Conservation (phyloP, 2,329 filamentous ascomycete genomes). For the Apiospora koreana region DNA sequence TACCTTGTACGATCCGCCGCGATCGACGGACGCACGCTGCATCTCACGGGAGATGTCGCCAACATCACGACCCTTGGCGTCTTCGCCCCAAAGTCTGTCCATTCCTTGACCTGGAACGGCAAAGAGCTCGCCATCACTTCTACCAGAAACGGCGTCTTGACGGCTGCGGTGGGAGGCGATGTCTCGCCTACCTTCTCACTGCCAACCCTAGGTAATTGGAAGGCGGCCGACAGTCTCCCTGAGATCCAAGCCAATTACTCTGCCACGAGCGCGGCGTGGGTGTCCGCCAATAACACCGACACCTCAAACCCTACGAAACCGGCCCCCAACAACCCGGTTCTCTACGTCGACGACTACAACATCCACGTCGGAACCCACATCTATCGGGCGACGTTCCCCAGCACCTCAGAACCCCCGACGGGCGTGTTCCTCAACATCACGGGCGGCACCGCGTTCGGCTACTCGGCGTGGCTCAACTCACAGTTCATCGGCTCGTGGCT, state of each 20-base stretch:
- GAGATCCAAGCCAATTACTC: conserved; percentile 46
- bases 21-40: conserved; percentile 36
- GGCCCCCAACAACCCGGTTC: conserved; percentile 50
- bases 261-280: conserved; percentile 44
- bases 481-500: conserved; percentile 56
- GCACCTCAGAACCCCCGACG: conserved; percentile 36
- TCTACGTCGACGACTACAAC: conserved; percentile 59
- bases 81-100: conserved; percentile 47
- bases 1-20: conserved; percentile 51
- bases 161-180: conserved; percentile 28
- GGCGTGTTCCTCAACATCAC: conserved; percentile 51
- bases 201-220: conserved; percentile 46
- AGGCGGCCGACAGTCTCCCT: conserved; percentile 48
- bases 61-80: conserved; percentile 44
- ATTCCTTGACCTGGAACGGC: conserved; percentile 54
- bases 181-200: conserved; percentile 31
- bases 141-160: conserved; percentile 28
- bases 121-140: conserved; percentile 32
- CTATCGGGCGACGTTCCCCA: conserved; percentile 52
- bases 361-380: conserved; percentile 56
- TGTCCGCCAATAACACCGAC: conserved; percentile 48
- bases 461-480: conserved; percentile 59
- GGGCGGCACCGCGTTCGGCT: conserved; percentile 58
- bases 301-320: conserved; percentile 50
- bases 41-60: conserved; percentile 47